Evolutionary conservation across 352 stramenopile genomes (phyloP).

Genomic region (Pythium utonaiense): DNA sequence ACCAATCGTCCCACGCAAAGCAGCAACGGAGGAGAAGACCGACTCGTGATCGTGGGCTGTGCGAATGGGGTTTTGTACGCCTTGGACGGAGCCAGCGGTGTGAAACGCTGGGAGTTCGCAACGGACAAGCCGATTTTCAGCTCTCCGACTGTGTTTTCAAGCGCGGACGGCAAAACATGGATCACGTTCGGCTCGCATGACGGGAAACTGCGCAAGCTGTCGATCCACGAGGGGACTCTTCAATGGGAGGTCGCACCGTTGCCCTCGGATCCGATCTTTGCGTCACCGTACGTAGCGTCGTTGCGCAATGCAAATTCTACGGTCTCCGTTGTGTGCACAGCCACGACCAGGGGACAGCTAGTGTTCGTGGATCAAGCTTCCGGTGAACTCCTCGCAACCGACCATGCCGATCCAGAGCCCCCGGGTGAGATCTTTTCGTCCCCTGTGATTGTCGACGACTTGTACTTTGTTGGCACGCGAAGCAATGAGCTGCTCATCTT

Average conservation of each 20-base stretch:
- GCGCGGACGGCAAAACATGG: background rate
- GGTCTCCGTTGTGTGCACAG: constrained; percentile 27
- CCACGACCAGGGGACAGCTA: constrained; percentile 37
- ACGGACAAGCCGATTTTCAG: constrained; percentile 60
- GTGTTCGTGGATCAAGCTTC: constrained; percentile 40
- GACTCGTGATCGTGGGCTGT: constrained; percentile 37
- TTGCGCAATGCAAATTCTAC: background rate
- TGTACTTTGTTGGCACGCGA: constrained; percentile 49
- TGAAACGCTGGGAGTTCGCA: constrained; percentile 29
- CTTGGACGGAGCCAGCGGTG: constrained; percentile 23
- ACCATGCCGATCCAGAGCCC: background rate
- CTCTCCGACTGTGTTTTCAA: constrained; percentile 37
- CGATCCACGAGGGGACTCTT: constrained; percentile 27
- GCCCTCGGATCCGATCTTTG: constrained; percentile 36
- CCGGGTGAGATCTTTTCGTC: constrained; percentile 51
- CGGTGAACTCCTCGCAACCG: constrained; percentile 26
- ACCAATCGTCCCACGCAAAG: constrained; percentile 14
- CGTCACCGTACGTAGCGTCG: constrained; percentile 30
- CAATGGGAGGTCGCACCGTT: constrained; percentile 29
- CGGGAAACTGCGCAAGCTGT: constrained; percentile 38
- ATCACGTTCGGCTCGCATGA: constrained; percentile 56
- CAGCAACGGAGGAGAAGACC: constrained; percentile 1
- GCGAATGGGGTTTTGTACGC: constrained; percentile 47
- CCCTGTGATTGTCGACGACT: constrained; percentile 39
- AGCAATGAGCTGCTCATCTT: constrained; percentile 44